A percentile compares a stretch with the other conserved stretches of the same genome.
These are phyloP conservation scores for Aspergillus pseudoglaucus DNA, from an alignment of 2,329 filamentous ascomycete species.

Conservation along the genomic window DNA sequence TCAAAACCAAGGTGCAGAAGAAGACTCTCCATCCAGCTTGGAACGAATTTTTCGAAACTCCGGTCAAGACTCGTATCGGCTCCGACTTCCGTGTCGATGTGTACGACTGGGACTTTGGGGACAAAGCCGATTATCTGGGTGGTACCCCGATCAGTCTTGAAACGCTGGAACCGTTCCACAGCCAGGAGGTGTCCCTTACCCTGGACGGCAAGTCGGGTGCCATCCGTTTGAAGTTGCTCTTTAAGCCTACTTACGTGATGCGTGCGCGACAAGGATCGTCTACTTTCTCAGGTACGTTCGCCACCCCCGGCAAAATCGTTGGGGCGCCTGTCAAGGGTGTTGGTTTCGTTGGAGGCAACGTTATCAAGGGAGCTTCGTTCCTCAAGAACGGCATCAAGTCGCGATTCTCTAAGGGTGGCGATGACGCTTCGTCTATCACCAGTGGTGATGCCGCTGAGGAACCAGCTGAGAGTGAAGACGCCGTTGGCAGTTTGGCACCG, in stretches of 20 bases:
- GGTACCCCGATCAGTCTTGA: slow-evolving; percentile 68
- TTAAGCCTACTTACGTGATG: slow-evolving; percentile 87
- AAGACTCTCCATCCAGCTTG: slow-evolving; percentile 91
- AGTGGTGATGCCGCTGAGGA: slow-evolving; percentile 17
- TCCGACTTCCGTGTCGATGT: slow-evolving; percentile 78
- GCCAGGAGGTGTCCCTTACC: slow-evolving; percentile 64
- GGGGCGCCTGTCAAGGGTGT: slow-evolving; percentile 93
- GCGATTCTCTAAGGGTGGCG: slow-evolving; percentile 49
- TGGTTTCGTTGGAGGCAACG: slow-evolving; percentile 71
- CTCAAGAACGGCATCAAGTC: slow-evolving; percentile 72
- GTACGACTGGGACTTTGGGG: slow-evolving; percentile 94
- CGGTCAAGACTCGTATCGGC: slow-evolving; percentile 74
- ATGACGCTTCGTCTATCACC: slow-evolving; percentile 18
- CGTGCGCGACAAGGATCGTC: slow-evolving; percentile 82
- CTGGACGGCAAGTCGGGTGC: slow-evolving; percentile 86
- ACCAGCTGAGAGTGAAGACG: slow-evolving; percentile 10
- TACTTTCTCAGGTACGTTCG: slow-evolving; percentile 88
- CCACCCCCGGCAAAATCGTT: slow-evolving; percentile 78
- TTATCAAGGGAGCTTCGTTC: slow-evolving; percentile 86
- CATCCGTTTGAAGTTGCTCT: slow-evolving; percentile 75
- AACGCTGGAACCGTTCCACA: slow-evolving; percentile 75
- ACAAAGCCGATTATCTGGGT: slow-evolving; percentile 88
- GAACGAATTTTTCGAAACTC: slow-evolving; percentile 92
- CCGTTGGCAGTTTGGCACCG: slow-evolving; percentile 12
- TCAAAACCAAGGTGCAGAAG: slow-evolving; percentile 94